Evolutionary conservation across 345 rosid species (phyloP), one percentile per base, ranked within the genome.

Genomic region (Fremontodendron californicum): DNA sequence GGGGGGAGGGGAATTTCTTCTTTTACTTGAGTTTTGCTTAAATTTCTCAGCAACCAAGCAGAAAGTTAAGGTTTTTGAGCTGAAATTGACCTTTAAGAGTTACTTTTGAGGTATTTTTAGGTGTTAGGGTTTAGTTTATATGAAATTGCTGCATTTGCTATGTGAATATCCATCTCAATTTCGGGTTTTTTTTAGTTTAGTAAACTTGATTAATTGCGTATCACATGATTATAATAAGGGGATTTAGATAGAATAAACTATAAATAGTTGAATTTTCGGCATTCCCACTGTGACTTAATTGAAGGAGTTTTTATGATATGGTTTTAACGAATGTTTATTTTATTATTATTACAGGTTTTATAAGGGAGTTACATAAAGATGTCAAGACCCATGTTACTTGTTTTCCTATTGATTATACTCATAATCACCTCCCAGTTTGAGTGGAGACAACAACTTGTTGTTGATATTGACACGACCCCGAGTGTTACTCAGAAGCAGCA

Each of bases 381-480:
- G 94, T 87, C 95, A 58, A 91, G 97, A 77, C 92, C 94, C 49
- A 84, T 94, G 83, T 37, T 94, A 43, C 91, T 94, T 0, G 94
- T 90, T 19, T 94, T 89, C 82, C 87, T 94, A 42, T 85, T 93
- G 80, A 79, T 94, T 16, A 81, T 91, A 82, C 91, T 93, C 64
- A 87, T 94, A 55, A 89, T 91, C 51, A 94, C 98, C 29, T 93
- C 94, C 69, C 97, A 91, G 69, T 94, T 94, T 71, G 97, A 94
- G 80, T 94, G 98, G 98, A 91, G 92, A 78, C 97, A 91, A 75
- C 97, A 88, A 48, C 89, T 93, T 60, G 86, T 92, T 74, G 81
- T 60, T 33, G 97, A 93, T 80, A 78, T 86, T 63, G 97, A 91
- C 52, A 48, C 84, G 9, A 73, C 82, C 66, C 87, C 92, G 2